Evolutionary conservation across 179 eudicot genomes (phyloP).

Genomic region (Corrigiola litoralis): DNA sequence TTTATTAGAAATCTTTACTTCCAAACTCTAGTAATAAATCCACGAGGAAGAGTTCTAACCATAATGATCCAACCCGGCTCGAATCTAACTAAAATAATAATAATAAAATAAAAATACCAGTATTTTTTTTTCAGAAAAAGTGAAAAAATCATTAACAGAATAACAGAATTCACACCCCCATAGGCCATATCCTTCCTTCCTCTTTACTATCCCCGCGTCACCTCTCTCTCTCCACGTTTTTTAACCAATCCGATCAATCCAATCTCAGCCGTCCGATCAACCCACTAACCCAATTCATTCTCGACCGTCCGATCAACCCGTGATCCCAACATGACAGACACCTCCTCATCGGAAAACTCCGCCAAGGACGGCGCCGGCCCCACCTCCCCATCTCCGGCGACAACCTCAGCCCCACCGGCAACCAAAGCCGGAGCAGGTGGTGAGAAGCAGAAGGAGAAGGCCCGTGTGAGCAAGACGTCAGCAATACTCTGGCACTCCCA

Average conservation of each 20-base stretch:
- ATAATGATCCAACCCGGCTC: too few species aligned
- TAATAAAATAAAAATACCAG: not conserved
- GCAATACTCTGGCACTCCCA: constrained; percentile 94
- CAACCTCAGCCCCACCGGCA: not conserved
- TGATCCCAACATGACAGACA: constrained; percentile 24
- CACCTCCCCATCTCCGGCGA: not conserved
- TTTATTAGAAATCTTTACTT: too few species aligned
- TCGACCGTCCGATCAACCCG: constrained; percentile 1
- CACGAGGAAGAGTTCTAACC: too few species aligned
- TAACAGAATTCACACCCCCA: constrained; percentile 20
- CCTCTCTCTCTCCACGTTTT: constrained; percentile 9
- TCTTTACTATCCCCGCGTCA: constrained; percentile 6
- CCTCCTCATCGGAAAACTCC: constrained; percentile 14
- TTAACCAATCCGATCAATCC: too few species aligned
- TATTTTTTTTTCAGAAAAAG: too few species aligned
- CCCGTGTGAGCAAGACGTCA: constrained; percentile 82
- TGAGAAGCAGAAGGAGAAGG: constrained; percentile 68
- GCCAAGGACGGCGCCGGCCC: not conserved
- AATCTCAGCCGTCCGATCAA: not conserved
- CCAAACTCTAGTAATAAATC: too few species aligned
- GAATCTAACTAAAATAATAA: not conserved
- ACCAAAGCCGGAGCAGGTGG: constrained; percentile 12
- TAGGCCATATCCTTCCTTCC: not conserved
- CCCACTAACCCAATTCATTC: constrained; percentile 6
- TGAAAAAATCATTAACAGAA: constrained; percentile 14